Conservation (phyloP, 2,329 filamentous ascomycete genomes). For the Aspergillus neoniger region DNA sequence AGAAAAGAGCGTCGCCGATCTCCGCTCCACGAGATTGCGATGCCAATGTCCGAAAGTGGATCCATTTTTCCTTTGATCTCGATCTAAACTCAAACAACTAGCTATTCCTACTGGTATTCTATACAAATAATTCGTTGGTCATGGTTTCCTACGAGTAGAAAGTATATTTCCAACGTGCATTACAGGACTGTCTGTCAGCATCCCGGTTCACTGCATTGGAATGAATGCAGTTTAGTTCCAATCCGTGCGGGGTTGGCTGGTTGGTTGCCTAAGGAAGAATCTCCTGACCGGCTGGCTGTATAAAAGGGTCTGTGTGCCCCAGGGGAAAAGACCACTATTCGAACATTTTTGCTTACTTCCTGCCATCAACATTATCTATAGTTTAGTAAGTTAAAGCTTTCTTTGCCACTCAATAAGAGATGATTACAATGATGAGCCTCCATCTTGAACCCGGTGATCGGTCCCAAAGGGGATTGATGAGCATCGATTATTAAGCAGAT, state of each 20-base stretch:
- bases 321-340: not conserved
- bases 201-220: not conserved
- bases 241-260: slow-evolving; percentile 1
- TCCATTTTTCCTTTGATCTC: not conserved
- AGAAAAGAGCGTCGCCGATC: not conserved
- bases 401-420: not conserved
- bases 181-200: too few species aligned
- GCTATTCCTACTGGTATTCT: too few species aligned
- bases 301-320: not conserved
- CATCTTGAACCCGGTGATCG: slow-evolving; percentile 6
- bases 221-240: not conserved
- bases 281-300: not conserved
- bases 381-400: not conserved
- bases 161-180: too few species aligned
- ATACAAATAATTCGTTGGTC: too few species aligned
- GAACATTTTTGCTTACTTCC: not conserved
- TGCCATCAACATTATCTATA: not conserved
- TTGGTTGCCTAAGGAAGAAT: too few species aligned
- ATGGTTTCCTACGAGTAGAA: too few species aligned
- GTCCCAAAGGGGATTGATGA: not conserved
- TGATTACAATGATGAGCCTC: slow-evolving; percentile 1
- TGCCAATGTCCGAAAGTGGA: not conserved
- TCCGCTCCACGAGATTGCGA: not conserved
- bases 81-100: too few species aligned
- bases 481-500: slow-evolving; percentile 6